Percentiles rank a stretch among this genome's conserved stretches.
Evolutionary conservation across 2,329 filamentous ascomycete genomes (phyloP).

Genomic region (Clonostachys sp.): DNA sequence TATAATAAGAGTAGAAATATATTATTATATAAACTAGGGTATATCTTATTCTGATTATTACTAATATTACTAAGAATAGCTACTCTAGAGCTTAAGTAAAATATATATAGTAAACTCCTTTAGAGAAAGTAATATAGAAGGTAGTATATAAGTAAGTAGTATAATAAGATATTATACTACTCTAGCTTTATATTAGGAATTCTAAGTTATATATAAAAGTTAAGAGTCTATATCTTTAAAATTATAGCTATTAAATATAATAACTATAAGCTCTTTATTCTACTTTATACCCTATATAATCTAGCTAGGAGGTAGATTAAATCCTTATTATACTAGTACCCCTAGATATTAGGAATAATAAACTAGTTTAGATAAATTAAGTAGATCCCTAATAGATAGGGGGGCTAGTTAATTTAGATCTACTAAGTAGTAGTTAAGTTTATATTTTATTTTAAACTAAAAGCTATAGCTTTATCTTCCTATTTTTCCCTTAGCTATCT

Average conservation of each 20-base stretch:
- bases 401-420: too few relatives aligned
- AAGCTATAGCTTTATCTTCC: background rate
- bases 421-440: background rate
- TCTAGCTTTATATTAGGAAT: background rate
- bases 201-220: background rate
- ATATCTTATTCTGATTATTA: background rate
- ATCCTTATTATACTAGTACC: background rate
- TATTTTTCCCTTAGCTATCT: too few relatives aligned
- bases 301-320: background rate
- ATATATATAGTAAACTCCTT: background rate
- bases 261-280: background rate
- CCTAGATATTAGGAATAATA: background rate
- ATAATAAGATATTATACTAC: background rate
- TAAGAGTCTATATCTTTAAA: background rate
- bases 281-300: too few relatives aligned
- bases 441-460: background rate
- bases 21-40: background rate
- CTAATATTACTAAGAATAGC: background rate
- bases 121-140: background rate
- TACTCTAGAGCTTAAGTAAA: background rate
- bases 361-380: too few relatives aligned
- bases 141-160: background rate
- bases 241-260: background rate
- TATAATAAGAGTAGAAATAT: background rate
- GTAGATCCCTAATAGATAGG: too few relatives aligned